These are phyloP conservation scores for Thecamonas trahens DNA, from an alignment of 78 protist species.

Conservation along the genomic window DNA sequence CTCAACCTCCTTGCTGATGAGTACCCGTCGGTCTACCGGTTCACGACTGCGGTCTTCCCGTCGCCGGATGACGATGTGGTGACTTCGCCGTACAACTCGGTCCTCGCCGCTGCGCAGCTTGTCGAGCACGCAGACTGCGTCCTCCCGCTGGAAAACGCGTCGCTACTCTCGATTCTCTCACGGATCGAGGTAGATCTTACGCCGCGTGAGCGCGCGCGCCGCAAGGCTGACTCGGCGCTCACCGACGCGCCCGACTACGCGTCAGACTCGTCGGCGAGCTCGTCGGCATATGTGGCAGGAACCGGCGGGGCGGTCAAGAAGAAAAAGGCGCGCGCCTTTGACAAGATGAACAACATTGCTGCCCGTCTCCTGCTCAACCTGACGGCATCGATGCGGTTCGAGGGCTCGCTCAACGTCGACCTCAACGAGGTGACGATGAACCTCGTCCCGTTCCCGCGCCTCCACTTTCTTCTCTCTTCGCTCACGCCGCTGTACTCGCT, in stretches of 20 bases:
- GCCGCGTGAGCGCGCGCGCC: too few species aligned
- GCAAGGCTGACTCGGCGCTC: too few species aligned
- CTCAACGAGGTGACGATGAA: conserved; percentile 72
- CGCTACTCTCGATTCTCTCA: conserved; percentile 28
- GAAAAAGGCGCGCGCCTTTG: conserved; percentile 26
- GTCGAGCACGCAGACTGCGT: conserved; percentile 55
- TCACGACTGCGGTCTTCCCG: conserved; percentile 48
- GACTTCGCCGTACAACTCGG: conserved; percentile 52
- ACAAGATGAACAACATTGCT: conserved; percentile 63
- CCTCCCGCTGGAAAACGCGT: conserved; percentile 58
- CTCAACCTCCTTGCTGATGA: conserved; percentile 43
- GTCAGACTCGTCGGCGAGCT: neutral
- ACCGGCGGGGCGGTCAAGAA: neutral
- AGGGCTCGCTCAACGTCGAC: conserved; percentile 78
- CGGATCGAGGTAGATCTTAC: too few species aligned
- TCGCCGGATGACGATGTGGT: conserved; percentile 65
- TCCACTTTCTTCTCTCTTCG: conserved; percentile 53
- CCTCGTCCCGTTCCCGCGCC: conserved; percentile 71
- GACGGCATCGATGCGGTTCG: conserved; percentile 50
- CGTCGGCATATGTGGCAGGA: too few species aligned
- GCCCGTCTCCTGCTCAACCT: conserved; percentile 51
- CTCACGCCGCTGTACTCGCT: conserved; percentile 44
- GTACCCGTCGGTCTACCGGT: conserved; percentile 34
- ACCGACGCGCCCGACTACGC: too few species aligned
- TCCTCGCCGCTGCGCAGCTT: conserved; percentile 30